A percentile compares a stretch with the other conserved stretches of the same genome.
Evolutionary conservation across 768 basidiomycete genomes (phyloP).

Genomic region (Glaciozyma martinii): DNA sequence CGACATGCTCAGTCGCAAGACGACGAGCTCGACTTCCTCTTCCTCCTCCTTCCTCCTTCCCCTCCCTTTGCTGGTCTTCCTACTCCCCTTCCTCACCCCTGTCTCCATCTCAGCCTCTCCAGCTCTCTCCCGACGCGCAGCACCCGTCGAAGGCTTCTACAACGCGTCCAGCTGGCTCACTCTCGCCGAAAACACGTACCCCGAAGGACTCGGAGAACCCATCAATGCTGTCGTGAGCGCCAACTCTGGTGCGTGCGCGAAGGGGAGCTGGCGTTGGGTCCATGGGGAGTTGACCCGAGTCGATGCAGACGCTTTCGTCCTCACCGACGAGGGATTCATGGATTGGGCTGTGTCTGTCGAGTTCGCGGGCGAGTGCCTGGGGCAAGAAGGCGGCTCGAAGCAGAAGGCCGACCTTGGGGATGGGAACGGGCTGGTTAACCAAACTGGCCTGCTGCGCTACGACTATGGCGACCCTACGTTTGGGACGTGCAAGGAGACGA

Average conservation of each 20-base stretch:
- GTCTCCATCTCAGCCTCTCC: background rate
- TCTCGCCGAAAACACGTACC: conserved; percentile 46
- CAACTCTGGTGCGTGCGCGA: conserved; percentile 44
- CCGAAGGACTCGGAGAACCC: conserved; percentile 72
- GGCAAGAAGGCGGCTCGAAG: conserved; percentile 60
- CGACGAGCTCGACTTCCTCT: too few species aligned
- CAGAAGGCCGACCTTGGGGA: conserved; percentile 77
- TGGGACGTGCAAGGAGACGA: conserved; percentile 78
- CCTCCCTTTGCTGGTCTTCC: too few species aligned
- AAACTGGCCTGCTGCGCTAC: conserved; percentile 75
- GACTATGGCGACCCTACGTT: conserved; percentile 69
- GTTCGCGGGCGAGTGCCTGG: conserved; percentile 70
- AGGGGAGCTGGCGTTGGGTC: too few species aligned
- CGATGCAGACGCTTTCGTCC: conserved; percentile 51
- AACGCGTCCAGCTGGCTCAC: background rate
- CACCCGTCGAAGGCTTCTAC: background rate
- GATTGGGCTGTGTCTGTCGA: conserved; percentile 54
- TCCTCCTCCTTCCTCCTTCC: too few species aligned
- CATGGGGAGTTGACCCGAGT: too few species aligned
- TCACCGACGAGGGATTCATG: conserved; percentile 41
- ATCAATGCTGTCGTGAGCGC: conserved; percentile 72
- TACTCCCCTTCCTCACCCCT: too few species aligned
- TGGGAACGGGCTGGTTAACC: conserved; percentile 69
- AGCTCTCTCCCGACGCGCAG: background rate
- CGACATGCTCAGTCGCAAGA: too few species aligned